These are phyloP conservation scores for Coniosporium tulheliwenetii DNA, from an alignment of 2,329 filamentous ascomycete genomes.

Conservation along the genomic window DNA sequence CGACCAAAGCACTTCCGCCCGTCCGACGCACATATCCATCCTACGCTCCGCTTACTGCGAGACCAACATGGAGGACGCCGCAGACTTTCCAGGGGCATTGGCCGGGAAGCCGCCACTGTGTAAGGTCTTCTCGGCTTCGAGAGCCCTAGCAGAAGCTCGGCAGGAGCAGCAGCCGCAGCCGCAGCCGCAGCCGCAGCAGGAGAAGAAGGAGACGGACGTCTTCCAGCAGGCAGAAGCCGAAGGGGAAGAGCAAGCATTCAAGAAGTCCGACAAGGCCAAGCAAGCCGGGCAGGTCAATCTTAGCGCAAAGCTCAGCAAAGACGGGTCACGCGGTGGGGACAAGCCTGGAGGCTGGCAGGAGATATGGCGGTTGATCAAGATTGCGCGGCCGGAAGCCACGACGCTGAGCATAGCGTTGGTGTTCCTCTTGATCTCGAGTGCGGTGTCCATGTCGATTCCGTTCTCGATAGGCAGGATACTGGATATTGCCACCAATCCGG, in stretches of 20 bases:
- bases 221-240: constrained; percentile 18
- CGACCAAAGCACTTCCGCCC: constrained; percentile 1
- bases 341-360: constrained; percentile 52
- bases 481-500: constrained; percentile 69
- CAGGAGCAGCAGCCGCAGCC: not conserved
- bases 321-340: constrained; percentile 36
- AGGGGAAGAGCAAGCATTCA: constrained; percentile 44
- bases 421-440: constrained; percentile 76
- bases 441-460: constrained; percentile 89
- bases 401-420: constrained; percentile 69
- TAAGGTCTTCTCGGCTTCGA: constrained; percentile 1
- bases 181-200: not conserved
- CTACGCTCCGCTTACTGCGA: not conserved
- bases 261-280: constrained; percentile 65
- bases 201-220: not conserved
- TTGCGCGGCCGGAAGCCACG: constrained; percentile 70
- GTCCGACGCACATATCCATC: not conserved
- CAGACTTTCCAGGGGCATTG: not conserved
- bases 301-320: constrained; percentile 72
- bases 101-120: not conserved
- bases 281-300: constrained; percentile 83
- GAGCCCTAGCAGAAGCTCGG: not conserved
- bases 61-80: not conserved
- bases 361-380: constrained; percentile 74
- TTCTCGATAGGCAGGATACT: constrained; percentile 94